A percentile compares a stretch with the other conserved stretches of the same genome.
phyloP scores from a whole-genome alignment of 2,329 filamentous ascomycete genomes.

The Venturia carpophila region DNA sequence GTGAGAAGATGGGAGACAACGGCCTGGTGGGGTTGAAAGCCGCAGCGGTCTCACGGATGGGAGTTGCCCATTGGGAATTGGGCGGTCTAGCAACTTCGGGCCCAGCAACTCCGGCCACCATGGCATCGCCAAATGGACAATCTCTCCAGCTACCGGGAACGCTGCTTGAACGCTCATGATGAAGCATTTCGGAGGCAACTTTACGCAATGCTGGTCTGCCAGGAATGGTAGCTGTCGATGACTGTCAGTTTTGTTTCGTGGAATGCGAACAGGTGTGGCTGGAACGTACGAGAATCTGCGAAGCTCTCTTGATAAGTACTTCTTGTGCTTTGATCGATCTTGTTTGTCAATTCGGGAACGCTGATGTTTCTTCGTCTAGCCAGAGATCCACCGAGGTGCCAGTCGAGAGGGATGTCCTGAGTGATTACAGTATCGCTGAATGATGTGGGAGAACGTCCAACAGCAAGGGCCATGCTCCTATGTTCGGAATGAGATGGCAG shows the following conservation, averaged over 20 bases:
- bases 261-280: neutral
- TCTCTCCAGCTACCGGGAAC: constrained; percentile 33
- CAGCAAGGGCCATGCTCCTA: constrained; percentile 30
- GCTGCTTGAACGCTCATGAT: constrained; percentile 34
- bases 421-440: constrained; percentile 33
- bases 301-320: constrained; percentile 29
- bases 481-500: neutral
- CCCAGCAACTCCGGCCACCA: constrained; percentile 33
- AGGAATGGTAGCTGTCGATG: constrained; percentile 31
- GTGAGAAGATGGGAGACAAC: constrained; percentile 19
- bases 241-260: neutral
- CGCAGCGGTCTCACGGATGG: constrained; percentile 22
- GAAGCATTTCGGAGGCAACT: constrained; percentile 28
- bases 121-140: constrained; percentile 34
- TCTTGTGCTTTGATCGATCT: constrained; percentile 24
- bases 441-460: constrained; percentile 33
- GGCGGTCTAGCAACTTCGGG: constrained; percentile 25
- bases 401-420: constrained; percentile 28
- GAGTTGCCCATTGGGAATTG: constrained; percentile 21
- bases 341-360: constrained; percentile 32
- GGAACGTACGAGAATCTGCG: constrained; percentile 34
- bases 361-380: constrained; percentile 35
- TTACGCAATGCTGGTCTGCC: constrained; percentile 34
- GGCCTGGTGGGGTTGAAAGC: constrained; percentile 17
- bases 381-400: constrained; percentile 30